phyloP scores from a whole-genome alignment of 2,329 filamentous ascomycete genomes.

The Sarocladiaceae sp. region DNA sequence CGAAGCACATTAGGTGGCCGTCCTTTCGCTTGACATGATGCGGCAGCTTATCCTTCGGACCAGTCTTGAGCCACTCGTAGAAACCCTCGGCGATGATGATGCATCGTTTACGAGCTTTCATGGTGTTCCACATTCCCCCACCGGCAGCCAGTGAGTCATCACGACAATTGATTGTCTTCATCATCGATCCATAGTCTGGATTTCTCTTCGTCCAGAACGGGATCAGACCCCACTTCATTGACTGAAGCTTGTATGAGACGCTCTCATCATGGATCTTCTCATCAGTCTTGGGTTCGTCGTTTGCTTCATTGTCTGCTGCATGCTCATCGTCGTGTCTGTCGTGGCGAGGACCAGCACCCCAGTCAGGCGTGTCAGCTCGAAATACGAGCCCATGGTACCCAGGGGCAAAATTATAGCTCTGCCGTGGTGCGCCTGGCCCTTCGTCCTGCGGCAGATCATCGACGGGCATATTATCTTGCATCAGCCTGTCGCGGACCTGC shows the following conservation, averaged over 20 bases:
- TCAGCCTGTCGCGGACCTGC: conserved; percentile 66
- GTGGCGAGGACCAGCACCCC: conserved; percentile 40
- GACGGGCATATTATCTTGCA: conserved; percentile 67
- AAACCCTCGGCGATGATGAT: conserved; percentile 87
- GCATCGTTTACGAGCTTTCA: conserved; percentile 87
- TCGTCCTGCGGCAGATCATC: conserved; percentile 68
- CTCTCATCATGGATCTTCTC: neutral
- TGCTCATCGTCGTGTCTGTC: conserved; percentile 10
- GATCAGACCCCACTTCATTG: conserved; percentile 94
- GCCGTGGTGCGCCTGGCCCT: conserved; percentile 51
- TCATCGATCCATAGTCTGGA: conserved; percentile 67
- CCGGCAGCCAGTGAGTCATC: conserved; percentile 74
- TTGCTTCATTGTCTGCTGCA: conserved; percentile 1
- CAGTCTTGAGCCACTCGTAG: conserved; percentile 90
- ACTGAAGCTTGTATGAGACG: conserved; percentile 72
- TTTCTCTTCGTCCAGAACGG: conserved; percentile 89
- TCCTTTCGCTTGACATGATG: conserved; percentile 80
- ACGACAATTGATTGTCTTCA: conserved; percentile 93
- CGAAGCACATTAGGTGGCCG: conserved; percentile 78
- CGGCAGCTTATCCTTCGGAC: conserved; percentile 69
- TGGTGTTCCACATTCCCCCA: conserved; percentile 82
- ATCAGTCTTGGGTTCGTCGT: neutral
- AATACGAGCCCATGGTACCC: conserved; percentile 83
- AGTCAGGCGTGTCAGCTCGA: conserved; percentile 63
- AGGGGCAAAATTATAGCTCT: conserved; percentile 90